Conservation (phyloP, 805 yeast genomes). For the Schwanniomyces sp. region DNA sequence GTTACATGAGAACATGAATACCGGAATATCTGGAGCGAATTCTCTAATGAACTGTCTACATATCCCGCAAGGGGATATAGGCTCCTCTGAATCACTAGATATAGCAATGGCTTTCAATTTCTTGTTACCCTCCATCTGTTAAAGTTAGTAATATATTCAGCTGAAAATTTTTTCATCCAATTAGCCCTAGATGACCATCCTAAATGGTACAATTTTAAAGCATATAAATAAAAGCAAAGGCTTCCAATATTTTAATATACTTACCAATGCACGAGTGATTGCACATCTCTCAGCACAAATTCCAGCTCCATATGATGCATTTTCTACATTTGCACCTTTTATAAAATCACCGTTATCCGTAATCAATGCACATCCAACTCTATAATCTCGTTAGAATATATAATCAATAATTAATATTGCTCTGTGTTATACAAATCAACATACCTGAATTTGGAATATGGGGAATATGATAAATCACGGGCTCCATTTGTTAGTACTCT, state of each 20-base stretch:
- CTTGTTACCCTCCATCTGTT: constrained; percentile 38
- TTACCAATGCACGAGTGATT: constrained; percentile 30
- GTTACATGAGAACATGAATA: constrained; percentile 66
- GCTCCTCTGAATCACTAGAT: constrained; percentile 54
- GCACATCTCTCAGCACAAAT: constrained; percentile 44
- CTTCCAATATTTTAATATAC: constrained; percentile 10
- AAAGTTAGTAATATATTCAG: constrained; percentile 12
- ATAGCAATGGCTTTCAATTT: constrained; percentile 63
- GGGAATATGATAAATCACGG: constrained; percentile 56
- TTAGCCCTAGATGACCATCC: not conserved
- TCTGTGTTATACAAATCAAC: constrained; percentile 7
- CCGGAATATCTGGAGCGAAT: constrained; percentile 58
- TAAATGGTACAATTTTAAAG: no score
- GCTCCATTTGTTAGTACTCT: constrained; percentile 26
- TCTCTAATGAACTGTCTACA: constrained; percentile 91
- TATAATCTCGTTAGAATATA: constrained; percentile 8
- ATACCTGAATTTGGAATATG: constrained; percentile 67
- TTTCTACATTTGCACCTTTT: constrained; percentile 87
- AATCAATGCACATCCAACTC: constrained; percentile 81
- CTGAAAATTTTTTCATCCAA: not conserved
- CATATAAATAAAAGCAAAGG: no score
- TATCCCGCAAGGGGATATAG: constrained; percentile 89
- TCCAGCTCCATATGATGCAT: constrained; percentile 78
- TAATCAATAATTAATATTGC: not conserved
- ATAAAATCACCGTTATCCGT: constrained; percentile 49